These are phyloP conservation scores for Cordyceps javanica DNA, from an alignment of 2,329 filamentous ascomycete genomes.

Conservation along the genomic window DNA sequence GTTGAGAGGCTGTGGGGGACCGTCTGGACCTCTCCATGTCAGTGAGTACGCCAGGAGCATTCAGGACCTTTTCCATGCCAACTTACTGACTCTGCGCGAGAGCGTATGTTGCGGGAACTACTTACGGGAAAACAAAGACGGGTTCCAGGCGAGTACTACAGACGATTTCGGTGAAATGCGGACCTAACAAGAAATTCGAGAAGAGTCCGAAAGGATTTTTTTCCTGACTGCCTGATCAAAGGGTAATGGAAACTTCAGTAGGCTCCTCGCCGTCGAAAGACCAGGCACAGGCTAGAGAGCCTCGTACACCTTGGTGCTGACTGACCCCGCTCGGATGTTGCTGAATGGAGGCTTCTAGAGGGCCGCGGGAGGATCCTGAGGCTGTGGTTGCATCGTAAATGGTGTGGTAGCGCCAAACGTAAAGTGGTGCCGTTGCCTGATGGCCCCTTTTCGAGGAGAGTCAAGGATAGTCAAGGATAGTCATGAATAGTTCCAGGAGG, in stretches of 20 bases:
- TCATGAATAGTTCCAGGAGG: not conserved
- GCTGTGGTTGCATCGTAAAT: constrained; percentile 3
- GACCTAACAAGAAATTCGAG: too few species aligned
- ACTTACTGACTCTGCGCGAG: too few species aligned
- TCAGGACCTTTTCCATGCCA: not conserved
- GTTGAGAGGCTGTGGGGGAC: not conserved
- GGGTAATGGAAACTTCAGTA: too few species aligned
- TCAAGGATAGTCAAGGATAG: not conserved
- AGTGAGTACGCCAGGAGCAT: too few species aligned
- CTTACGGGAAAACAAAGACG: too few species aligned
- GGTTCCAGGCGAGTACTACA: too few species aligned
- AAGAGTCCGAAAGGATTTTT: too few species aligned
- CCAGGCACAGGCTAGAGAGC: constrained; percentile 4
- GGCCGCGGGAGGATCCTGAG: not conserved
- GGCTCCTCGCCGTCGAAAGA: too few species aligned
- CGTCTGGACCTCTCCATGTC: not conserved
- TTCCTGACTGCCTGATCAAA: too few species aligned
- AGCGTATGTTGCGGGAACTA: too few species aligned
- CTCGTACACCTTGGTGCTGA: constrained; percentile 1
- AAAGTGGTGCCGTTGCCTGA: constrained; percentile 6
- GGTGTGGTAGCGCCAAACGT: not conserved
- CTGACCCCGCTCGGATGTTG: not conserved
- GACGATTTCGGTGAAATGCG: too few species aligned
- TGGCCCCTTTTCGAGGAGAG: not conserved
- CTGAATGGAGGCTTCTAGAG: constrained; percentile 1